Evolutionary conservation across 495 filamentous ascomycete species (phyloP), one percentile per base, ranked within the genome.

Genomic region (Aspergillus ostianus): DNA sequence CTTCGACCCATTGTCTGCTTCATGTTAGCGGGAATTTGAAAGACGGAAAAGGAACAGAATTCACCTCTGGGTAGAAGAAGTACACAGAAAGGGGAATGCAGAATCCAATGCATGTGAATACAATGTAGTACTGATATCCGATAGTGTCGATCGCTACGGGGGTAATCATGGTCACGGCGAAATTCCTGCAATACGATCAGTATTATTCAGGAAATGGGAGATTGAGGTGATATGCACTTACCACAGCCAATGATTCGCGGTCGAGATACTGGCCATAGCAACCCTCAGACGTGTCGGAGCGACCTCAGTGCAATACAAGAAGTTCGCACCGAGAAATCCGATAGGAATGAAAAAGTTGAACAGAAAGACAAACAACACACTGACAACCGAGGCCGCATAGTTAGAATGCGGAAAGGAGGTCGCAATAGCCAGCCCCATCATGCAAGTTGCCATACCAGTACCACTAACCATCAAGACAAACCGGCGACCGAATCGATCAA

Each of bases 1-100:
- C 32, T 46, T 4, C 53, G 53, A 26, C 53, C 53, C 53, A 55
- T 55, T 9, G 53, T 55, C 51, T 55, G n/a, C 8, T 15, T 18
- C 46, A 7, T 32, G 29, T 32, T 32, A 32, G 29, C 29, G 29
- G 23, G 4, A 2, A 4, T 2, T 26, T 26, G 2, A 26, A 26
- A 4, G 23, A 4, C 23, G 4, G 23, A 26, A 26, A 26, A 4
- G 23, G 23, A 26, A 26, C 23, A 26, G 6, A 7, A 32, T 8
- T 32, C 8, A 32, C 29, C 29, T 88, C 85, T 0, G 85, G 84
- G 66, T 82, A 86, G 71, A 87, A 81, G 76, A 85, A 84, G 66
- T 84, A 86, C 30, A 86, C 77, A 4, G 75, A 69, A 0, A 80
- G 13, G 77, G 44, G 53, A 32, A 61, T 64, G 18, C 45, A 60